These are phyloP conservation scores for Tetrahymena borealis DNA, from an alignment of 73 alveolate genomes.

Conservation along the genomic window DNA sequence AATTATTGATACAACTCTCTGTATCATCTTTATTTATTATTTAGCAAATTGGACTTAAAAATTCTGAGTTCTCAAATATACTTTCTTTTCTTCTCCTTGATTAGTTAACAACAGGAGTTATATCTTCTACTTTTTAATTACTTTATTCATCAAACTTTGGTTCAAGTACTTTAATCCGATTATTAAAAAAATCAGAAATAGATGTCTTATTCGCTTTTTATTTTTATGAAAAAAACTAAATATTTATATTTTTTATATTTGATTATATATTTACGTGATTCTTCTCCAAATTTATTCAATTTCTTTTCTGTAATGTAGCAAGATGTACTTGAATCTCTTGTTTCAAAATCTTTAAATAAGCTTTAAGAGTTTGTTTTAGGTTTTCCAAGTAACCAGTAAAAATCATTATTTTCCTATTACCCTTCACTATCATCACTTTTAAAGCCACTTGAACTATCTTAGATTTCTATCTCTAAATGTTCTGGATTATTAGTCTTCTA, in stretches of 20 bases:
- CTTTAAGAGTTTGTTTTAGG: neutral
- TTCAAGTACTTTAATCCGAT: neutral
- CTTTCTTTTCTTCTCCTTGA: neutral
- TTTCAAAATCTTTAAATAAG: neutral
- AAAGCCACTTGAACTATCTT: neutral
- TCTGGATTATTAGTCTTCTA: neutral
- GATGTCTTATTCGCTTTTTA: neutral
- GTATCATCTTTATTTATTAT: neutral
- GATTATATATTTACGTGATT: neutral
- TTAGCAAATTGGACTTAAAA: neutral
- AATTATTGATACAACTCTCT: neutral
- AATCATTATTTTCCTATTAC: neutral
- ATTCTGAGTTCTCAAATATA: neutral
- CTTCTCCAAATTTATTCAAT: neutral
- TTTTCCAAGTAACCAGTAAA: neutral
- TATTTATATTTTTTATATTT: neutral
- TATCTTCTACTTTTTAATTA: neutral
- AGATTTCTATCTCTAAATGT: neutral
- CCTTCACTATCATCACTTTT: neutral
- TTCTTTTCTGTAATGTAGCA: neutral
- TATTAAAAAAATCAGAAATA: neutral
- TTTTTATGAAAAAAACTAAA: neutral
- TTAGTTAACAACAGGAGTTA: neutral
- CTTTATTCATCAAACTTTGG: neutral
- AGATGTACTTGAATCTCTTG: neutral